A percentile compares a stretch with the other conserved stretches of the same genome.
Evolutionary conservation across 2,329 filamentous ascomycete genomes (phyloP).

Genomic region (Knoxdaviesia proteae): DNA sequence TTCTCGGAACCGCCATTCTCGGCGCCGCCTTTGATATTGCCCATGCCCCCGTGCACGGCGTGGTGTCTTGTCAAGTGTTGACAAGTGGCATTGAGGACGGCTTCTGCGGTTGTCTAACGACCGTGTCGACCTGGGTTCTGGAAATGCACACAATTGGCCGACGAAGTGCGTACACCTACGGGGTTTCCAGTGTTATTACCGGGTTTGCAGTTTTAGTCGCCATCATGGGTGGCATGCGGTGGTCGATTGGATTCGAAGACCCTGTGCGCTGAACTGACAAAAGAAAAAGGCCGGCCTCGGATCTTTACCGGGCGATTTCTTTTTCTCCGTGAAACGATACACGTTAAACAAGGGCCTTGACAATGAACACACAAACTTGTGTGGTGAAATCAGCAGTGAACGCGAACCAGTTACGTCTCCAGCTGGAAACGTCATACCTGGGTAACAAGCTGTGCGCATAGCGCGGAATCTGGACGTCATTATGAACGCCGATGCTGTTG

Average conservation of each 20-base stretch:
- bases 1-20: constrained; percentile 53
- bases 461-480: too few relatives aligned
- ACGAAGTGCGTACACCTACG: constrained; percentile 47
- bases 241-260: constrained; percentile 36
- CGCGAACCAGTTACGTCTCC: too few relatives aligned
- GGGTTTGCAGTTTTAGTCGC: constrained; percentile 40
- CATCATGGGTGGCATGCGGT: constrained; percentile 56
- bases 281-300: too few relatives aligned
- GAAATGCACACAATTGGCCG: constrained; percentile 33
- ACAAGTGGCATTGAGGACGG: constrained; percentile 47
- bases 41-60: constrained; percentile 33
- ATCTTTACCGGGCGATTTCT: too few relatives aligned
- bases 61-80: constrained; percentile 45
- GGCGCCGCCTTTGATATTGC: constrained; percentile 65
- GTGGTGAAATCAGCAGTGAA: too few relatives aligned
- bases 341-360: too few relatives aligned
- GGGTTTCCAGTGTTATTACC: constrained; percentile 33
- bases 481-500: too few relatives aligned
- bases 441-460: too few relatives aligned
- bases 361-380: too few relatives aligned
- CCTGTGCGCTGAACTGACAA: constrained; percentile 14
- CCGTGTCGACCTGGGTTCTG: constrained; percentile 45
- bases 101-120: constrained; percentile 46
- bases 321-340: too few relatives aligned
- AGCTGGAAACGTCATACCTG: too few relatives aligned